A percentile compares a stretch with the other conserved stretches of the same genome.
phyloP scores from a whole-genome alignment of 2,329 filamentous ascomycete genomes.

The Cercospora sp. region DNA sequence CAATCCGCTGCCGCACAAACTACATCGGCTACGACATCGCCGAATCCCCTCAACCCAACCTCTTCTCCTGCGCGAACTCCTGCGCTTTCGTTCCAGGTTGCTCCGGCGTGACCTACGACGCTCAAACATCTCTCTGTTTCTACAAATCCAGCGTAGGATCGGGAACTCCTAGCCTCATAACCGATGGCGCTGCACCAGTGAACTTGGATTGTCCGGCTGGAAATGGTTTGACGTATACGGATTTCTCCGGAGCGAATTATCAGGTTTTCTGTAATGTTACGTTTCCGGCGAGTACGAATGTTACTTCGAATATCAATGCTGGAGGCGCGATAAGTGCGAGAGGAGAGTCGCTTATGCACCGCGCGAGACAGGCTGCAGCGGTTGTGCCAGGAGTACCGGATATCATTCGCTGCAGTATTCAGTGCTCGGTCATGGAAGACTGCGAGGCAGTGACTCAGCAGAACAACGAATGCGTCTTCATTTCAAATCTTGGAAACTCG shows the following conservation, averaged over 20 bases:
- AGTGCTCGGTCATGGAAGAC: slow-evolving; percentile 20
- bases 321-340: not conserved
- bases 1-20: slow-evolving; percentile 28
- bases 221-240: slow-evolving; percentile 27
- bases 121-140: slow-evolving; percentile 21
- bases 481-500: slow-evolving; percentile 19
- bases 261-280: slow-evolving; percentile 32
- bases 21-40: slow-evolving; percentile 22
- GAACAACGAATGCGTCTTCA: slow-evolving; percentile 23
- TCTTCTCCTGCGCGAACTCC: slow-evolving; percentile 29
- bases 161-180: not conserved
- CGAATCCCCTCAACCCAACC: slow-evolving; percentile 19
- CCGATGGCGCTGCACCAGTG: slow-evolving; percentile 16
- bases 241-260: slow-evolving; percentile 30
- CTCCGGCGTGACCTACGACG: slow-evolving; percentile 22
- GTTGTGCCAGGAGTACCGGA: not conserved
- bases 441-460: slow-evolving; percentile 26
- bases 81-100: slow-evolving; percentile 28
- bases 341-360: not conserved
- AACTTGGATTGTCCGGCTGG: slow-evolving; percentile 31
- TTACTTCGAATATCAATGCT: not conserved
- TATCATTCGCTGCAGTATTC: slow-evolving; percentile 26
- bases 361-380: not conserved
- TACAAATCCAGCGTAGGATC: slow-evolving; percentile 24
- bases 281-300: slow-evolving; percentile 21